Base-by-base conservation (phyloP, 208 protist genomes). In the Crithidia expoeki region DNA sequence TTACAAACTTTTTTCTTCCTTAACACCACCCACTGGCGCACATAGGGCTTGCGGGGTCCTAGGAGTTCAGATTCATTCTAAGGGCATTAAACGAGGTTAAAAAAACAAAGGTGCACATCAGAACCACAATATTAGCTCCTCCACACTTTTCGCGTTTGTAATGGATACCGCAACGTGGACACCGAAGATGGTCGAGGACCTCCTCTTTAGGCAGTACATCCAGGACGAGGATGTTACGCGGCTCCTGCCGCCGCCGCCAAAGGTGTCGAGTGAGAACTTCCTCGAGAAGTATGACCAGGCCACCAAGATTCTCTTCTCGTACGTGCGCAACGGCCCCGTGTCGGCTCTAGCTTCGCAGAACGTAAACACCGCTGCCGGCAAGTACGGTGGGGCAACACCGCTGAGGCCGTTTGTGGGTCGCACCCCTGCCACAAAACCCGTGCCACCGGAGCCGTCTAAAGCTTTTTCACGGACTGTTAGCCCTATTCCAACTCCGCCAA, bases 131-230 rank as follows among this genome's bases (percentile, higher is more conserved):
- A n/a, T n/a, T n/a, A n/a, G n/a, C n/a, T n/a, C n/a, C n/a, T n/a
- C n/a, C n/a, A n/a, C n/a, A n/a, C 38, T 14, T 59, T 42, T 33
- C n/a, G 14, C 30, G n/a, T 50, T 21, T 52, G 44, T 16, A 38
- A 84, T 85, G 75, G 75, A 76, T 32, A 58, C 69, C n/a, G 74
- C 70, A 16, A 53, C 66, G n/a, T 96, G 91, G 89, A 85, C 80
- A 0, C 79, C 91, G 30, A 69, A 89, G 32, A 68, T 92, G 49
- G 88, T 94, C 2, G 88, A 96, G 77, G 91, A 96, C 52, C 80
- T 96, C 44, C 74, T 96, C n/a, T 96, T 94, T 60, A 80, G 81
- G 36, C 88, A 94, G 77, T 96, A 86, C 69, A 91, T 94, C 59
- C 93, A 96, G 58, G 81, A 92, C 33, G 91, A 96, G 74, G 91